Evolutionary conservation across 192 early-diverging fungal genomes (phyloP), one percentile per base, ranked within the genome.

Genomic region (Rhizophagus prolifer): DNA sequence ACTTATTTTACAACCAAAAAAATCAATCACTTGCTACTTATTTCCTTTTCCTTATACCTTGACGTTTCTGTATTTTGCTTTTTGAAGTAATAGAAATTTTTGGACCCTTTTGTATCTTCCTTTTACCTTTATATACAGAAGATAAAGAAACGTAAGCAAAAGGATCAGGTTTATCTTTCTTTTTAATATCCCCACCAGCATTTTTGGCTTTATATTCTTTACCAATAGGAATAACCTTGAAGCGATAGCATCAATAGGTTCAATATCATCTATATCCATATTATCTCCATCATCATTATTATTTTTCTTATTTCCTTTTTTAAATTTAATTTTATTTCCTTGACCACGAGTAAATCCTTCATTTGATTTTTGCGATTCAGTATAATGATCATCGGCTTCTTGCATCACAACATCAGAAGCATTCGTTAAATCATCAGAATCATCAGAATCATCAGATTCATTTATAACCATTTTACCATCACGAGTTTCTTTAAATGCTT

Each of bases 111-210:
- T 75, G 74, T 41, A n/a, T 62, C 44, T 2, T 46, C 23, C 65
- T 75, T 47, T 28, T 38, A 34, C 65, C 65, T 30, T 28, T 38
- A 34, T 75, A 75, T 46, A 75, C 14, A 2, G 46, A 34, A 5
- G 85, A 88, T 63, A 99, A 86, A 74, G 97, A 97, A 59, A 99
- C 90, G 79, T 98, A 99, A n/a, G 95, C 94, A 79, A 89, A 96
- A 38, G 97, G 97, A 85, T 98, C 96, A 7, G 94, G 85, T 78
- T 89, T 91, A 59, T 92, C 94, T 63, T 91, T 91, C 81, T 89
- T 90, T 81, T 95, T 94, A 72, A 99, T 89, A 89, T 99, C 97
- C 76, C 97, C 96, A 63, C 89, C 85, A 13, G 96, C 96, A 80
- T 90, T 90, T 89, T 94, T 90, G 65, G 95, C 87, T 79, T 88